A percentile compares a stretch with the other conserved stretches of the same genome.
These are phyloP conservation scores for Macroventuria anomochaeta DNA, from an alignment of 2,329 filamentous ascomycete genomes.

Conservation along the genomic window DNA sequence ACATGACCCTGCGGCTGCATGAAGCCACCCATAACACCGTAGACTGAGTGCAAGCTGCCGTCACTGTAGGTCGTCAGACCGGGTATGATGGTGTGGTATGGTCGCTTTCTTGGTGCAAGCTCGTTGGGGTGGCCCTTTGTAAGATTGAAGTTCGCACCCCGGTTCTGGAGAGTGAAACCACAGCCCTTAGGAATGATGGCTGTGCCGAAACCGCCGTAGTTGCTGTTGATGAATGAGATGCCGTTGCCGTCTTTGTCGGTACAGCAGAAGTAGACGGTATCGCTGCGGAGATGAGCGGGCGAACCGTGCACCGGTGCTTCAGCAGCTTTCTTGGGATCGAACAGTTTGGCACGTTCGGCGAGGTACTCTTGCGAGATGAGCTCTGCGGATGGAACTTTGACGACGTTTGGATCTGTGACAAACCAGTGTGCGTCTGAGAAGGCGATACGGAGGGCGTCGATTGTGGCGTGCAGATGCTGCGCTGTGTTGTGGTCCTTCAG, in stretches of 20 bases:
- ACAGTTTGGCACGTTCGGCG: constrained; percentile 69
- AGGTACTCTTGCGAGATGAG: constrained; percentile 79
- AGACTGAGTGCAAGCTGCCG: constrained; percentile 79
- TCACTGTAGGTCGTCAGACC: constrained; percentile 85
- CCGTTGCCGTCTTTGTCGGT: constrained; percentile 85
- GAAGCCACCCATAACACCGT: constrained; percentile 97
- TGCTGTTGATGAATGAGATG: constrained; percentile 95
- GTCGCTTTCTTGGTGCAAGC: constrained; percentile 80
- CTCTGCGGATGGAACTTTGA: constrained; percentile 70
- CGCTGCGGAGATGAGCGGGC: constrained; percentile 79
- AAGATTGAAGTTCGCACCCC: constrained; percentile 85
- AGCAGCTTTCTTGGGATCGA: constrained; percentile 60
- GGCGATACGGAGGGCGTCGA: constrained; percentile 86
- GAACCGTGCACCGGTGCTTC: constrained; percentile 70
- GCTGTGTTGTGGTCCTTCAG: constrained; percentile 80
- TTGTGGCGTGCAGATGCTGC: constrained; percentile 76
- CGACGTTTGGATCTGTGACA: constrained; percentile 80
- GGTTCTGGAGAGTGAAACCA: constrained; percentile 94
- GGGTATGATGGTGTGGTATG: constrained; percentile 98
- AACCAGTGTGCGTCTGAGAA: constrained; percentile 93
- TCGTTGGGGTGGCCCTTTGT: constrained; percentile 76
- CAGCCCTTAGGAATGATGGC: constrained; percentile 83
- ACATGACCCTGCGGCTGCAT: constrained; percentile 98
- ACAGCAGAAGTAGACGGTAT: constrained; percentile 93
- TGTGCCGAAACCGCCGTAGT: constrained; percentile 88